Conservation (phyloP, 2,329 filamentous ascomycete species). For the Neonectria hederae region DNA sequence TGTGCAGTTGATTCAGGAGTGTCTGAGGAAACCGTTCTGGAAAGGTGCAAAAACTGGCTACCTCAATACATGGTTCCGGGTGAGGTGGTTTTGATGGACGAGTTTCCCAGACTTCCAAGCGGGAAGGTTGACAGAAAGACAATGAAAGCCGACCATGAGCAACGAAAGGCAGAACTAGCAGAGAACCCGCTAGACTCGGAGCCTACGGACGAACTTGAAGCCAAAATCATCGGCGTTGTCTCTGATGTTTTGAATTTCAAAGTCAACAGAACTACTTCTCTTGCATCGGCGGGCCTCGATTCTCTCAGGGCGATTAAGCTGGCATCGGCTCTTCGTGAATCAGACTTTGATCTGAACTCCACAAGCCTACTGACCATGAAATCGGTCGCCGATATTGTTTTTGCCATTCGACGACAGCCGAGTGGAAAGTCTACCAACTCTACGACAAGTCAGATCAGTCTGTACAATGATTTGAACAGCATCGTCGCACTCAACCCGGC, state of each 20-base stretch:
- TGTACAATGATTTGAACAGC: slow-evolving; percentile 28
- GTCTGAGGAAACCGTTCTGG: slow-evolving; percentile 56
- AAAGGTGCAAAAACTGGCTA: slow-evolving; percentile 77
- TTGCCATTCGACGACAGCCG: slow-evolving; percentile 21
- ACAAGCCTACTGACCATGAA: slow-evolving; percentile 69
- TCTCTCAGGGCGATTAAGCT: slow-evolving; percentile 63
- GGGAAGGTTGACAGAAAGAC: slow-evolving; percentile 82
- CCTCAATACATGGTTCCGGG: slow-evolving; percentile 85
- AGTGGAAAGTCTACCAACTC: neutral
- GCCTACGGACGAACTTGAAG: slow-evolving; percentile 35
- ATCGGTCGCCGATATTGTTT: slow-evolving; percentile 48
- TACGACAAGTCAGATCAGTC: slow-evolving; percentile 20
- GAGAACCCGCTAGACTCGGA: slow-evolving; percentile 16
- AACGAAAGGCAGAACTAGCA: slow-evolving; percentile 25
- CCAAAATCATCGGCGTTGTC: slow-evolving; percentile 53
- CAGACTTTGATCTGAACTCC: slow-evolving; percentile 65
- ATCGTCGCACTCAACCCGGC: slow-evolving; percentile 31
- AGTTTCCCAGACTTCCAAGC: slow-evolving; percentile 80
- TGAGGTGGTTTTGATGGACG: slow-evolving; percentile 70
- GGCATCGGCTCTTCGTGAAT: slow-evolving; percentile 68
- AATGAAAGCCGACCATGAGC: slow-evolving; percentile 63
- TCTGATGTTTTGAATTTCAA: slow-evolving; percentile 51
- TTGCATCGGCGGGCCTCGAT: slow-evolving; percentile 70
- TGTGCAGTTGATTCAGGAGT: slow-evolving; percentile 63
- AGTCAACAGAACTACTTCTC: slow-evolving; percentile 50